Evolutionary conservation across 1,284 basidiomycete genomes (phyloP).

Genomic region (Rhodotorula sp.): DNA sequence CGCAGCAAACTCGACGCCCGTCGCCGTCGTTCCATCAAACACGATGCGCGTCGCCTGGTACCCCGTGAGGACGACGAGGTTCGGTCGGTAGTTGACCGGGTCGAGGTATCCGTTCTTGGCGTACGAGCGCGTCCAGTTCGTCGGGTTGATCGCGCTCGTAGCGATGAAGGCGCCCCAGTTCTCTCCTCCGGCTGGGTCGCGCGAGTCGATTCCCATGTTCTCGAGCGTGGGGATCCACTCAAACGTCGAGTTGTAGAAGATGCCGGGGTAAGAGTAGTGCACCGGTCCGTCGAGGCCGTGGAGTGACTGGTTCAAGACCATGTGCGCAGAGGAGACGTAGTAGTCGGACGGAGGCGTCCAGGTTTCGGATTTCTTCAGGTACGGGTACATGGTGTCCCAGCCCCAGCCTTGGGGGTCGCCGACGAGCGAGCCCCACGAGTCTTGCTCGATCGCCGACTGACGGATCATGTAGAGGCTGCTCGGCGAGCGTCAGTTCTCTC

Average conservation of each 20-base stretch:
- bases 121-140: constrained; percentile 50
- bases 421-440: constrained; percentile 50
- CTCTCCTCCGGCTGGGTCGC: constrained; percentile 50
- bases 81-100: constrained; percentile 53
- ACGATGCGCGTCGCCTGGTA: constrained; percentile 64
- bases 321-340: constrained; percentile 46
- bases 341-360: constrained; percentile 51
- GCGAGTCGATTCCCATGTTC: constrained; percentile 37
- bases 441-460: constrained; percentile 50
- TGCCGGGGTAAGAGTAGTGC: constrained; percentile 42
- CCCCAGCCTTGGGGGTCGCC: constrained; percentile 53
- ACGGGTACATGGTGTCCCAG: constrained; percentile 58
- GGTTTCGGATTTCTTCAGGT: constrained; percentile 57
- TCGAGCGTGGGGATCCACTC: constrained; percentile 42
- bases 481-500: background rate
- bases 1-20: constrained; percentile 59
- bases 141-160: constrained; percentile 63
- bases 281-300: constrained; percentile 57
- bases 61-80: constrained; percentile 63
- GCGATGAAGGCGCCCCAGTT: constrained; percentile 61
- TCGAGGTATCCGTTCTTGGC: constrained; percentile 61
- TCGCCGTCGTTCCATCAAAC: constrained; percentile 56
- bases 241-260: constrained; percentile 36
- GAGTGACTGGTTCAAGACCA: constrained; percentile 49
- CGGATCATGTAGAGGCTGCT: constrained; percentile 62